Evolutionary conservation across 2,329 filamentous ascomycete species (phyloP).

Genomic region (Hymenotorrendiella dingleyae): DNA sequence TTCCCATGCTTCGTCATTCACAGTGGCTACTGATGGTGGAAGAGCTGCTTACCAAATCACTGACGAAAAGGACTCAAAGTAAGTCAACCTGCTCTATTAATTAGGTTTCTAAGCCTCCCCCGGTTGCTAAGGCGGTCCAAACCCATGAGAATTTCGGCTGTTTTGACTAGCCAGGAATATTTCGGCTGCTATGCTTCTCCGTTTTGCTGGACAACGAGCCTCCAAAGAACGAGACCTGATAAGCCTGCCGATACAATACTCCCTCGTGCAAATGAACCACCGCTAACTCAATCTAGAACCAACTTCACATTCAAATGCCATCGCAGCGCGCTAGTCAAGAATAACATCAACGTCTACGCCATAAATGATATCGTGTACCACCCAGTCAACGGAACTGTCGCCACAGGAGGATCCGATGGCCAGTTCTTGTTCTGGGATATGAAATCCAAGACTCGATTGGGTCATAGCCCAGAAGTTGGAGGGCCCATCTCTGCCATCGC

Average conservation of each 20-base stretch:
- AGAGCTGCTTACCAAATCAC: too few species aligned
- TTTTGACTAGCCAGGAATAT: too few species aligned
- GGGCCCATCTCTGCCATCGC: slow-evolving; percentile 84
- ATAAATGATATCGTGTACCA: slow-evolving; percentile 97
- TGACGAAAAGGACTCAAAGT: slow-evolving; percentile 80
- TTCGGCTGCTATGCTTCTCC: too few species aligned
- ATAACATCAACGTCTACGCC: slow-evolving; percentile 77
- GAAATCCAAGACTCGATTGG: slow-evolving; percentile 78
- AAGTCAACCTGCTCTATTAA: too few species aligned
- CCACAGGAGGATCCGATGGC: slow-evolving; percentile 85
- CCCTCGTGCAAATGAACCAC: not conserved
- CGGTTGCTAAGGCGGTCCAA: too few species aligned
- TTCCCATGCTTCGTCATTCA: slow-evolving; percentile 79
- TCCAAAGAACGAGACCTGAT: too few species aligned
- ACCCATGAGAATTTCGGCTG: too few species aligned
- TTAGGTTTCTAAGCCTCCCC: too few species aligned
- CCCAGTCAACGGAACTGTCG: slow-evolving; percentile 88
- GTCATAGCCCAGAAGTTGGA: slow-evolving; percentile 74
- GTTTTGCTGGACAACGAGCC: slow-evolving; percentile 10
- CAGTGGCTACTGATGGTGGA: too few species aligned
- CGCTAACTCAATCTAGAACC: slow-evolving; percentile 40
- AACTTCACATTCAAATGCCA: slow-evolving; percentile 99
- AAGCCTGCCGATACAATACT: not conserved
- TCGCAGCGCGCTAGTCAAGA: slow-evolving; percentile 65
- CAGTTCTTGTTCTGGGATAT: slow-evolving; percentile 96